A percentile compares a stretch with the other conserved stretches of the same genome.
phyloP scores from a whole-genome alignment of 371 early-diverging fungal genomes.

The Funneliformis caledonium region DNA sequence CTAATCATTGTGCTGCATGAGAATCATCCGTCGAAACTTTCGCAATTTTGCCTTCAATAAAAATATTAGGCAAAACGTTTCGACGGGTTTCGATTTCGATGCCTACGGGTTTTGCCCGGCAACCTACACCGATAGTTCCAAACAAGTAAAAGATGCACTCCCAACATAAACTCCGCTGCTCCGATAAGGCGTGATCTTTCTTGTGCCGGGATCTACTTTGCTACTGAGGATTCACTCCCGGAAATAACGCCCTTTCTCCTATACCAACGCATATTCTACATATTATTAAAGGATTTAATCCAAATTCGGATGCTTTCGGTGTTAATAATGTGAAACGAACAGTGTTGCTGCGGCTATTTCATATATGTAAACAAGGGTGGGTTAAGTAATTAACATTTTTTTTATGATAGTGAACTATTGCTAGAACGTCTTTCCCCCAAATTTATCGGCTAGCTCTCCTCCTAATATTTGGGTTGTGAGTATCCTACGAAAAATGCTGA shows the following conservation, averaged over 20 bases:
- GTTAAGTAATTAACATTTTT: too few relatives aligned
- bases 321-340: constrained; percentile 44
- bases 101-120: too few relatives aligned
- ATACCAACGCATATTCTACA: background rate
- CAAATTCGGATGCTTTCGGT: constrained; percentile 40
- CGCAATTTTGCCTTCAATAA: too few relatives aligned
- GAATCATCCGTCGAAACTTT: too few relatives aligned
- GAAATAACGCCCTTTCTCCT: constrained; percentile 8
- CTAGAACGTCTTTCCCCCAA: constrained; percentile 47
- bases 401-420: constrained; percentile 37
- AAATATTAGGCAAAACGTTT: too few relatives aligned
- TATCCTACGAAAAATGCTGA: constrained; percentile 49
- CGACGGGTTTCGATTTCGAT: too few relatives aligned
- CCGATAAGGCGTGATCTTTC: constrained; percentile 47
- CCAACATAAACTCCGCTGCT: constrained; percentile 45
- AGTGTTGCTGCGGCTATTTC: constrained; percentile 42
- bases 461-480: constrained; percentile 46
- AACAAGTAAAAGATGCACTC: constrained; percentile 48
- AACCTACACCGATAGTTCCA: constrained; percentile 41
- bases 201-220: constrained; percentile 45
- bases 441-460: constrained; percentile 48
- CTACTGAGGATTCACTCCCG: constrained; percentile 45
- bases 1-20: too few relatives aligned
- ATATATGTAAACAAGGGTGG: background rate
- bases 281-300: constrained; percentile 40